Evolutionary conservation across 140 eudicot genomes (phyloP).

Genomic region (Bidens hawaiensis): DNA sequence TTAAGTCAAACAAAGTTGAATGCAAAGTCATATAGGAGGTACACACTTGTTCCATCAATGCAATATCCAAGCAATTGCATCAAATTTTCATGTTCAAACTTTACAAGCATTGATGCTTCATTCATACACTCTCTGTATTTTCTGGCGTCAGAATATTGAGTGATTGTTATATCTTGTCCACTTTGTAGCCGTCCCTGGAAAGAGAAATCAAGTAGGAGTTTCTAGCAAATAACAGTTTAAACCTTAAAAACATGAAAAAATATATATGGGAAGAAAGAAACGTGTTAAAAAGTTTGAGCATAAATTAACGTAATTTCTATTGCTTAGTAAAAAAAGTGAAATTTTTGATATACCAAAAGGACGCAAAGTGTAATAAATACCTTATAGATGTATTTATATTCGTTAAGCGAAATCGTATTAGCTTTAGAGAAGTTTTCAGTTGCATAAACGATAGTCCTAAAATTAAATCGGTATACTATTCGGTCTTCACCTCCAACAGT

Average conservation of each 20-base stretch:
- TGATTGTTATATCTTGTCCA: background rate
- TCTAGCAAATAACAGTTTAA: no score
- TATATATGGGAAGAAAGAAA: no score
- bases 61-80: background rate
- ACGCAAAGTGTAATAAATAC: no score
- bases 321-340: no score
- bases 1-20: background rate
- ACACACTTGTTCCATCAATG: background rate
- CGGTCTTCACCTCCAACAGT: background rate
- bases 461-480: background rate
- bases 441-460: background rate
- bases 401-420: background rate
- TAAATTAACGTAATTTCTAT: no score
- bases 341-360: no score
- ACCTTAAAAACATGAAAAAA: background rate
- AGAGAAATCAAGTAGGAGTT: background rate
- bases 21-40: background rate
- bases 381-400: no score
- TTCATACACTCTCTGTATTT: background rate
- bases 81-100: background rate
- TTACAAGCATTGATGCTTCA: background rate
- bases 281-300: no score
- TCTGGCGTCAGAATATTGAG: background rate
- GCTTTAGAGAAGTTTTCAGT: background rate
- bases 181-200: constrained; percentile 14